Evolutionary conservation across 2,329 filamentous ascomycete genomes (phyloP).

Genomic region (Sporothrix pallida): DNA sequence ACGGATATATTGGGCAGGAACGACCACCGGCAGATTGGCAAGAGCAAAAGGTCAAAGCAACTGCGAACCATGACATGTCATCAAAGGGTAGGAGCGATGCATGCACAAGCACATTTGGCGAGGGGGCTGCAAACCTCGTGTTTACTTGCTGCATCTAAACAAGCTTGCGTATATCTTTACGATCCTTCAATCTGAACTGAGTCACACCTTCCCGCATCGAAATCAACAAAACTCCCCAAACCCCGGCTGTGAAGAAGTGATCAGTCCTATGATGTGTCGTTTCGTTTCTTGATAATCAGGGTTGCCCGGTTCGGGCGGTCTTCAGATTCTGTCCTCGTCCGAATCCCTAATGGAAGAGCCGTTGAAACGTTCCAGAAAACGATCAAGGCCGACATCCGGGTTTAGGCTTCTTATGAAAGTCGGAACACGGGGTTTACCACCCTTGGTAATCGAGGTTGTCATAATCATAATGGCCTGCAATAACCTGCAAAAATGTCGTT

Average conservation of each 20-base stretch:
- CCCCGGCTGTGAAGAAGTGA: neutral
- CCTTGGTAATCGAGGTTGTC: no score
- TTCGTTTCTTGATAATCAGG: constrained; percentile 4
- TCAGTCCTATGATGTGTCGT: neutral
- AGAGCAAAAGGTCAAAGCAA: neutral
- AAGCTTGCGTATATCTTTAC: no score
- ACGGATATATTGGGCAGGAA: constrained; percentile 1
- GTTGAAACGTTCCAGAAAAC: neutral
- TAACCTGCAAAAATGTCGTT: neutral
- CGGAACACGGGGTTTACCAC: constrained; percentile 14
- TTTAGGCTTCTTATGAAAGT: neutral
- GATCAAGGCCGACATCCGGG: neutral
- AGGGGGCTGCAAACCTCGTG: no score
- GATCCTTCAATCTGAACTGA: no score
- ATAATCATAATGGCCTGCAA: no score
- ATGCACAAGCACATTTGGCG: neutral
- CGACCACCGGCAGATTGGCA: neutral
- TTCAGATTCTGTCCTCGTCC: neutral
- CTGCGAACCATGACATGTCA: neutral
- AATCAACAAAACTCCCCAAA: no score
- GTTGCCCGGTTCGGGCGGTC: constrained; percentile 2
- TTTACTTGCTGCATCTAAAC: no score
- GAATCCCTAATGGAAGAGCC: neutral
- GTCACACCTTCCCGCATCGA: no score
- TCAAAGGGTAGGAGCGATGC: neutral